Evolutionary conservation across 495 filamentous ascomycete species (phyloP).

Genomic region (Aspergillus wentii): DNA sequence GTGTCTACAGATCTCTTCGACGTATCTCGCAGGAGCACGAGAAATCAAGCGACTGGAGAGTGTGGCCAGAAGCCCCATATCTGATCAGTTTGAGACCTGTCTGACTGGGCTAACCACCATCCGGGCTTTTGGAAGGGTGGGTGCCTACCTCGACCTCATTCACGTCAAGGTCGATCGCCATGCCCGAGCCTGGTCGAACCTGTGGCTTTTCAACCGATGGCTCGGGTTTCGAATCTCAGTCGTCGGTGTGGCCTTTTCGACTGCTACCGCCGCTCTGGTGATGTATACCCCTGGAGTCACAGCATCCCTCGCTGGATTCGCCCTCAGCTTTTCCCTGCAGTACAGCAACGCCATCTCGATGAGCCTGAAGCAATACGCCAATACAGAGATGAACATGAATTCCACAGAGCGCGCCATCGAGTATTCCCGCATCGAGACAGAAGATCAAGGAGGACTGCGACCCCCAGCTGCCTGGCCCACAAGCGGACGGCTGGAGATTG

Average conservation of each 20-base stretch:
- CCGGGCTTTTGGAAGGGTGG: constrained; percentile 61
- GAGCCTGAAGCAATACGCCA: constrained; percentile 29
- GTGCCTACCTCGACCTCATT: constrained; percentile 63
- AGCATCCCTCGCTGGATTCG: constrained; percentile 69
- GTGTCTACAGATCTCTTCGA: constrained; percentile 50
- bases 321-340: constrained; percentile 45
- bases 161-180: constrained; percentile 62
- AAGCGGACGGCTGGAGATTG: constrained; percentile 61
- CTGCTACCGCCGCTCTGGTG: constrained; percentile 53
- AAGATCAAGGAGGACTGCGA: constrained; percentile 43
- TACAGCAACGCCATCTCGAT: constrained; percentile 31
- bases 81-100: constrained; percentile 68
- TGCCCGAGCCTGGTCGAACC: constrained; percentile 56
- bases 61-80: constrained; percentile 68
- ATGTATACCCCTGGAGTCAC: constrained; percentile 54
- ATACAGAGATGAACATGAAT: constrained; percentile 65
- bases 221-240: constrained; percentile 55
- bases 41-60: constrained; percentile 74
- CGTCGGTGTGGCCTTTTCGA: constrained; percentile 56
- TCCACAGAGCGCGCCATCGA: constrained; percentile 71
- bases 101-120: constrained; percentile 72
- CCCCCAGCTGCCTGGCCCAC: constrained; percentile 67
- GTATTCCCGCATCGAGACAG: constrained; percentile 60
- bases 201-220: constrained; percentile 71
- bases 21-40: constrained; percentile 65